These are phyloP conservation scores for Carpinus viminea DNA, from an alignment of 306 rosid species.

Conservation along the genomic window DNA sequence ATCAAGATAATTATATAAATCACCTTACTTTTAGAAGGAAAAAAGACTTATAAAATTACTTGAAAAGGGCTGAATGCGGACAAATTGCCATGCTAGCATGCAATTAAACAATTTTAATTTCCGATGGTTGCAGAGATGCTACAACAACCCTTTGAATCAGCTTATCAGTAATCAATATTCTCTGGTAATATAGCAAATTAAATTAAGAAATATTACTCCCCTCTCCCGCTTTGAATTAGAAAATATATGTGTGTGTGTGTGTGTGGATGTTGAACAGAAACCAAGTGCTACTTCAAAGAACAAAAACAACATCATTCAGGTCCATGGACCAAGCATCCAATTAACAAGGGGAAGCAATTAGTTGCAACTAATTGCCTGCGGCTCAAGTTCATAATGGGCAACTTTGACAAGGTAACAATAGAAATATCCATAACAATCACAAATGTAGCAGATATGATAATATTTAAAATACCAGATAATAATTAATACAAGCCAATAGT, in stretches of 20 bases:
- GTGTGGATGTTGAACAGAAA: background rate
- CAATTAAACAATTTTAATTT: background rate
- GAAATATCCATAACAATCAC: background rate
- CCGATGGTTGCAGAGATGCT: background rate
- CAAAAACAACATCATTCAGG: background rate
- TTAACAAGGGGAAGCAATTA: background rate
- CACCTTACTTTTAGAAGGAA: too few species aligned
- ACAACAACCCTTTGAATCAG: background rate
- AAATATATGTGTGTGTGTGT: background rate
- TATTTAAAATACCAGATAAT: background rate
- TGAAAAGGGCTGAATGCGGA: too few species aligned
- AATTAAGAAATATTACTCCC: background rate
- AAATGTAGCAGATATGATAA: background rate
- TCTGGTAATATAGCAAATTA: background rate
- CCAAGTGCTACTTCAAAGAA: background rate
- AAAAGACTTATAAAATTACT: too few species aligned
- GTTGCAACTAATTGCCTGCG: background rate
- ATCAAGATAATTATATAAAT: too few species aligned
- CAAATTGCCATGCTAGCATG: too few species aligned
- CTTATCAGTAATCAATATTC: background rate
- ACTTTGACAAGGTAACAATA: background rate
- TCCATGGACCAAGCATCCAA: background rate
- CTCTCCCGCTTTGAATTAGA: too few species aligned
- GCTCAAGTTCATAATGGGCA: background rate
- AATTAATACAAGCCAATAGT: conserved; percentile 9